These are phyloP conservation scores for Pachyrhizus erosus DNA, from an alignment of 306 rosid species.

Conservation along the genomic window DNA sequence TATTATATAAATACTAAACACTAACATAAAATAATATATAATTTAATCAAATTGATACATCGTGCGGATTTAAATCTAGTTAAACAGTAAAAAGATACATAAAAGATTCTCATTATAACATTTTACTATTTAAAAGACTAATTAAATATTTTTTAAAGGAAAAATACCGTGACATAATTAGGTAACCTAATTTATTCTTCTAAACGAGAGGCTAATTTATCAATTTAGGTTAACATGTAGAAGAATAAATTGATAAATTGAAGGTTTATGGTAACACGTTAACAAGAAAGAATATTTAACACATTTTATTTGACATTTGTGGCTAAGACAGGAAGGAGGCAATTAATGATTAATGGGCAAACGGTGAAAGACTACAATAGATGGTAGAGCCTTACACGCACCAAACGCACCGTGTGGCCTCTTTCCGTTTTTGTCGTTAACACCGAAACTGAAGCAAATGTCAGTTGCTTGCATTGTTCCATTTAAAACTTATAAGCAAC, in stretches of 20 bases:
- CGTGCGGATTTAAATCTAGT: no score
- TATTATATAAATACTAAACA: no score
- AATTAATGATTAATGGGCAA: background rate
- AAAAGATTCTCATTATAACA: no score
- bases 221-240: background rate
- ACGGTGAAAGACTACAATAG: background rate
- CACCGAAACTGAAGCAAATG: background rate
- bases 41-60: no score
- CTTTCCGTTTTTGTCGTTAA: constrained; percentile 27
- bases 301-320: background rate
- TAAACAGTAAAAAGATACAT: no score
- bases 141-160: no score
- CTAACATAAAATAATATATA: no score
- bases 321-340: background rate
- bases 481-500: constrained; percentile 40
- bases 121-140: no score
- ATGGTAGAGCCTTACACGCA: constrained; percentile 19
- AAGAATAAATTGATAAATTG: background rate
- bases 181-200: no score
- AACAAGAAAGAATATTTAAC: no score
- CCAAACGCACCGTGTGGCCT: background rate
- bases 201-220: no score
- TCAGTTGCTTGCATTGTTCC: background rate
- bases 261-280: background rate
- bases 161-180: background rate